Conservation (phyloP, 1,284 basidiomycete genomes). For the Tilletia caries region DNA sequence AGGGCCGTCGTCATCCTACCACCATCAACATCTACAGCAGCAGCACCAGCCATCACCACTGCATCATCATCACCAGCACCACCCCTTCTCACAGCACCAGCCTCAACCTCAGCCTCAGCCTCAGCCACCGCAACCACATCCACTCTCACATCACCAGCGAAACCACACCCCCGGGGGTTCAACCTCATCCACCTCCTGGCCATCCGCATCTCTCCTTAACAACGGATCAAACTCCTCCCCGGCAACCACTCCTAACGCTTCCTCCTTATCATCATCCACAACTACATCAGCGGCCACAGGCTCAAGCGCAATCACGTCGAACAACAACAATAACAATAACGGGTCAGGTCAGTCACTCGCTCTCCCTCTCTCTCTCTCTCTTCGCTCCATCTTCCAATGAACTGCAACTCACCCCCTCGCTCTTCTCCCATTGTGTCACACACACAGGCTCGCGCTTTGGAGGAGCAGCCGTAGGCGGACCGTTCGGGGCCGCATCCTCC, state of each 20-base stretch:
- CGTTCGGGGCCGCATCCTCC: conserved; percentile 4
- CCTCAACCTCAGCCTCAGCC: neutral
- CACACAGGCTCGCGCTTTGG: conserved; percentile 2
- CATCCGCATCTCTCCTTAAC: too few relatives aligned
- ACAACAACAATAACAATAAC: neutral
- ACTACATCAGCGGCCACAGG: too few relatives aligned
- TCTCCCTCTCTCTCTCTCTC: neutral
- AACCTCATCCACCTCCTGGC: too few relatives aligned
- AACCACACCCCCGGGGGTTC: too few relatives aligned
- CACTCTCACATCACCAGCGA: neutral
- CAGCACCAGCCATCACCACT: neutral
- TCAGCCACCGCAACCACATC: neutral
- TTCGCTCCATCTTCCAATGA: neutral
- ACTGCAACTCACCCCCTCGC: neutral
- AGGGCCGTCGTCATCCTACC: neutral
- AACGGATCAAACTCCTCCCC: too few relatives aligned
- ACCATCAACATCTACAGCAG: conserved; percentile 7
- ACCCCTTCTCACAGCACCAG: neutral
- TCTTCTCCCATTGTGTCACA: too few relatives aligned
- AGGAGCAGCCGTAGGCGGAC: neutral
- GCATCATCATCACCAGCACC: neutral
- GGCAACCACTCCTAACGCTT: too few relatives aligned
- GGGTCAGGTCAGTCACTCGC: neutral
- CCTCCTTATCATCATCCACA: too few relatives aligned
- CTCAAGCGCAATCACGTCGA: neutral